Evolutionary conservation across 805 yeast genomes (phyloP).

Genomic region (Trichomonascus vanleenenianus): DNA sequence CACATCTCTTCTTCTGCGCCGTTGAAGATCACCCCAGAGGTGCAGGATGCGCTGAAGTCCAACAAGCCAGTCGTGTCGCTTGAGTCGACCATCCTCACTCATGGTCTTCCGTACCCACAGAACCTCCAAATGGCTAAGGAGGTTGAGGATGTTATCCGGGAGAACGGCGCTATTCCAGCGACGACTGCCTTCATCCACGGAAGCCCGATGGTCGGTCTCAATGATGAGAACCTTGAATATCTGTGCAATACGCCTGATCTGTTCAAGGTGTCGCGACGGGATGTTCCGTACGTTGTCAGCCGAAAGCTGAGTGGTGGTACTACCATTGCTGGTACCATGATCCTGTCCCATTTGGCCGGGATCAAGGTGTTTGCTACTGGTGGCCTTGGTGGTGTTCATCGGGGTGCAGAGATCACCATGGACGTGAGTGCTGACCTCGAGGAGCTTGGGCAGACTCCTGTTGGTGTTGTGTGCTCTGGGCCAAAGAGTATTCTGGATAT

Average conservation of each 20-base stretch:
- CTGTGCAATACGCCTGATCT: slow-evolving; percentile 36
- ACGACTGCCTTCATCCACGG: slow-evolving; percentile 77
- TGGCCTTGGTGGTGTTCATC: slow-evolving; percentile 87
- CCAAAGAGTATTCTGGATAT: slow-evolving; percentile 83
- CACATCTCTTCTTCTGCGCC: background rate
- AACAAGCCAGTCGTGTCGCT: slow-evolving; percentile 68
- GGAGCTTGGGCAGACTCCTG: slow-evolving; percentile 74
- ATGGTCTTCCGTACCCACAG: slow-evolving; percentile 78
- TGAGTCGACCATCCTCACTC: slow-evolving; percentile 83
- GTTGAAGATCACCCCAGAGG: slow-evolving; percentile 35
- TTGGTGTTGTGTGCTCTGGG: slow-evolving; percentile 88
- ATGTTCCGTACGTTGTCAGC: slow-evolving; percentile 65
- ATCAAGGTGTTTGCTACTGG: slow-evolving; percentile 87
- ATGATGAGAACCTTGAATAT: slow-evolving; percentile 37
- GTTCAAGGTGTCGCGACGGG: slow-evolving; percentile 73
- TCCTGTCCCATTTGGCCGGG: slow-evolving; percentile 65
- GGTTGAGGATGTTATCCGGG: slow-evolving; percentile 57
- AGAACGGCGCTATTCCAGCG: slow-evolving; percentile 70
- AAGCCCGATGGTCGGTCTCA: slow-evolving; percentile 60
- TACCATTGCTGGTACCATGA: slow-evolving; percentile 85
- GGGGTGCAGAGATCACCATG: slow-evolving; percentile 65
- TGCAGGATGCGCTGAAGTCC: slow-evolving; percentile 50
- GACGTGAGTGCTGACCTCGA: slow-evolving; percentile 85
- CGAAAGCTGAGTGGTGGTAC: slow-evolving; percentile 70
- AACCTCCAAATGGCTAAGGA: slow-evolving; percentile 63